Evolutionary conservation across 2,329 filamentous ascomycete genomes (phyloP), one percentile per base, ranked within the genome.

Genomic region (Aspergillus ochraceoroseus): DNA sequence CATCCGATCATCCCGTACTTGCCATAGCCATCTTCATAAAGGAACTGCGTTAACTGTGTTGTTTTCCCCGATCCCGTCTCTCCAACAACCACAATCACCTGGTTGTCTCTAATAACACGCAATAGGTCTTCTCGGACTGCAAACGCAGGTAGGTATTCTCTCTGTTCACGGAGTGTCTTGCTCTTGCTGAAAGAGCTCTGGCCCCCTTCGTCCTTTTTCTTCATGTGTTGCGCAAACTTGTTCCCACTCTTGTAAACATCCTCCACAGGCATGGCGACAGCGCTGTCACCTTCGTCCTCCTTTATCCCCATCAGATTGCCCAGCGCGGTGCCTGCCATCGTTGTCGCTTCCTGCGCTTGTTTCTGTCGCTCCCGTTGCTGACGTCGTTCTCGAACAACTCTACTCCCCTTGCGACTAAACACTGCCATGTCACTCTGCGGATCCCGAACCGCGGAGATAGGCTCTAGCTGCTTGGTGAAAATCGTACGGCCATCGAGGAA

Each of bases 401-500:
- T 85, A 60, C 90, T 96, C 1, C 92, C 92, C 62, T 95, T 95
- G 29, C 90, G 79, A 67, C 88, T 94, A 56, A 96, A 96, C 1
- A 98, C 89, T 1, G 92, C 92, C 92, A 98, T 95, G 59, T 98
- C 92, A 60, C 94, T 98, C 65, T 96, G 90, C 17, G 85, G 82
- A 62, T 98, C 92, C 37, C 85, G 79, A 9, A 98, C 86, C 0
- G 92, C 94, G 0, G 90, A 87, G 1, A 98, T 85, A 0, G 92
- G 94, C 44, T 98, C 92, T 14, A 96, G 65, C 64, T 98, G 94
- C 65, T 95, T 96, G 3, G 92, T 98, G 62, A 98, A 98, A 42
- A 98, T 85, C 13, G 84, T 96, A 54, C 88, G 82, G 15, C 92
- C 92, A 66, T 98, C 90, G 32, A 98, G 70, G 58, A 98, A 98